phyloP scores from a whole-genome alignment of 75 land plant genomes.

The Cryptomeria japonica region DNA sequence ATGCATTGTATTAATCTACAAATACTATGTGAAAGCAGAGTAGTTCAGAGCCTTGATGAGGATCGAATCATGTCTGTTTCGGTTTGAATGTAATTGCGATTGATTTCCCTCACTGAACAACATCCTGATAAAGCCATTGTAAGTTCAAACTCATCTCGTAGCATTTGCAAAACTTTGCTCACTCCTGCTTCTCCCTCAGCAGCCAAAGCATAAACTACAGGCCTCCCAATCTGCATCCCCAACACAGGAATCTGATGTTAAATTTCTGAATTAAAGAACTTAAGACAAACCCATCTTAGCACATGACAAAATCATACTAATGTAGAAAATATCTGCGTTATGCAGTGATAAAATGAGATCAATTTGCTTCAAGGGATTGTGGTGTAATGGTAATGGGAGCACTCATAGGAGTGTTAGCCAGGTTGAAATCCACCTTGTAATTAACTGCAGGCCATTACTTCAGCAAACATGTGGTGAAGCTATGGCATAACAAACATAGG shows the following conservation, averaged over 20 bases:
- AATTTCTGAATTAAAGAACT: not conserved
- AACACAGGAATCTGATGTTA: not conserved
- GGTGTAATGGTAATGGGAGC: not conserved
- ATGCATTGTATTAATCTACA: not conserved
- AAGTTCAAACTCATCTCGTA: constrained; percentile 89
- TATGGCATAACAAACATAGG: not conserved
- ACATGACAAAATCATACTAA: not conserved
- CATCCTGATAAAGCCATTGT: constrained; percentile 95
- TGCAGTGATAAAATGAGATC: not conserved
- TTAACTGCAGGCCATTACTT: not conserved
- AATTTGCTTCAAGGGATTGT: not conserved
- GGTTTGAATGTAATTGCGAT: constrained; percentile 72
- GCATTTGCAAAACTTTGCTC: constrained; percentile 85
- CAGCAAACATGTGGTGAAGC: not conserved
- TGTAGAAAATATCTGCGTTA: not conserved
- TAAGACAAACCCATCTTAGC: not conserved
- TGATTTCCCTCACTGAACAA: constrained; percentile 82
- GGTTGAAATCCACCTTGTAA: not conserved
- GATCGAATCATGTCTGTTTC: constrained; percentile 43
- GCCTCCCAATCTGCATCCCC: constrained; percentile 84
- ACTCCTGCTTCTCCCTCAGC: constrained; percentile 97
- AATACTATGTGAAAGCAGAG: not conserved
- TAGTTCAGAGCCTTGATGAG: constrained; percentile 32
- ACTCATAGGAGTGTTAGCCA: not conserved
- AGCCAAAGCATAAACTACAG: constrained; percentile 83